Conservation (phyloP, 495 filamentous ascomycete species). For the Penicillium daleae region DNA sequence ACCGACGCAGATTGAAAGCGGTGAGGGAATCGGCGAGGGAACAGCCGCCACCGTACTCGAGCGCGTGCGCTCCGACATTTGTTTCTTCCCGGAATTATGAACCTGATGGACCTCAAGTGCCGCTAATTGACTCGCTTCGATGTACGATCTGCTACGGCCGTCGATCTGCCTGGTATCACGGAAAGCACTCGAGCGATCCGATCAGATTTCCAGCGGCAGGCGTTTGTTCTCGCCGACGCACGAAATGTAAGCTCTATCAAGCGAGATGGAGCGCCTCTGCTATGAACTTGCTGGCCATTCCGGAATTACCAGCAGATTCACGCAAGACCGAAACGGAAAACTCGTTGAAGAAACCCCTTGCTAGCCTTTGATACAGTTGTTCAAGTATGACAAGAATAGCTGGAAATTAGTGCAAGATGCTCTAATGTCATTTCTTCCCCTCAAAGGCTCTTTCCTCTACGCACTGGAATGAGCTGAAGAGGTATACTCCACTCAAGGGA, state of each 20-base stretch:
- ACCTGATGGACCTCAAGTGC: not conserved
- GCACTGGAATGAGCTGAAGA: not conserved
- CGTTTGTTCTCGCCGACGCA: not conserved
- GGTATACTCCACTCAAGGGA: not conserved
- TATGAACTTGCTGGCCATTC: not conserved
- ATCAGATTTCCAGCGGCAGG: not conserved
- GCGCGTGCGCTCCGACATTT: not conserved
- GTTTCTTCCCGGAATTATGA: not conserved
- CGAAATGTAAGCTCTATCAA: slow-evolving; percentile 2
- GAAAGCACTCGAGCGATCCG: not conserved
- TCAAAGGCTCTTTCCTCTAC: no score
- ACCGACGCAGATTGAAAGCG: not conserved
- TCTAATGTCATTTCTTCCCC: not conserved
- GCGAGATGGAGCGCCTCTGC: not conserved
- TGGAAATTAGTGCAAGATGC: not conserved
- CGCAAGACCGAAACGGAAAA: not conserved
- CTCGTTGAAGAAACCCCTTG: not conserved
- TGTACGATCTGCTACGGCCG: slow-evolving; percentile 2
- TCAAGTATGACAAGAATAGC: not conserved
- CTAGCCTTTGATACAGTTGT: not conserved
- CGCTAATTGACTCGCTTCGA: not conserved
- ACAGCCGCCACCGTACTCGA: not conserved
- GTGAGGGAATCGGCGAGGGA: not conserved
- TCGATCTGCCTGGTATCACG: not conserved
- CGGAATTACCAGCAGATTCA: not conserved